Conservation (phyloP, 1,284 basidiomycete genomes). For the Pyrrhoderma lamaoense region DNA sequence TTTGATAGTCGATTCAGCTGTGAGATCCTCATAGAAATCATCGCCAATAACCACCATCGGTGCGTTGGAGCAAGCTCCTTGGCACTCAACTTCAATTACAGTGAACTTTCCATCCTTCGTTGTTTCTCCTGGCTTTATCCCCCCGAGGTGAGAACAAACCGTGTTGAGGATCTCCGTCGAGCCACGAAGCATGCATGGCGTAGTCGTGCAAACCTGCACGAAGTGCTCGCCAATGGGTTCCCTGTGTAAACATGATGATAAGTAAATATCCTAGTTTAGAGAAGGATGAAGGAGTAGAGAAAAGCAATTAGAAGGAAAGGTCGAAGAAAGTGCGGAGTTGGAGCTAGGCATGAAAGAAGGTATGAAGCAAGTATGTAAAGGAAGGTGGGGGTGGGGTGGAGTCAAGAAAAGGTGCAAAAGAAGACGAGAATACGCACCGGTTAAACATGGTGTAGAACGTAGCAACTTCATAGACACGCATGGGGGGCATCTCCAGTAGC, state of each 20-base stretch:
- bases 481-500: conserved; percentile 90
- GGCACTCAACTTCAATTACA: conserved; percentile 95
- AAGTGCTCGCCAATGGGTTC: conserved; percentile 95
- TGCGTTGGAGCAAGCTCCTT: conserved; percentile 98
- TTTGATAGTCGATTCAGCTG: conserved; percentile 84
- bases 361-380: no score
- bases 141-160: conserved; percentile 77
- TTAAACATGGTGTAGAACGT: conserved; percentile 99
- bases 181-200: conserved; percentile 95
- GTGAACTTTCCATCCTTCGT: conserved; percentile 97
- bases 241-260: no score
- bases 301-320: background rate
- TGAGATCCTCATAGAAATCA: conserved; percentile 98
- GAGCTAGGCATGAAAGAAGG: no score
- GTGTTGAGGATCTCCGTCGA: conserved; percentile 87
- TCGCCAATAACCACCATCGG: conserved; percentile 97
- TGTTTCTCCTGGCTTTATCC: conserved; percentile 83
- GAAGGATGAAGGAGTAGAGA: background rate
- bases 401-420: background rate
- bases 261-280: background rate
- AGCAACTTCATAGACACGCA: conserved; percentile 99
- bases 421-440: conserved; percentile 42
- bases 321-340: no score
- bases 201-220: conserved; percentile 98
- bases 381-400: background rate